Evolutionary conservation across 1,284 basidiomycete species (phyloP), one percentile per base, ranked within the genome.

Genomic region (Pseudomicrostroma phylloplanum): DNA sequence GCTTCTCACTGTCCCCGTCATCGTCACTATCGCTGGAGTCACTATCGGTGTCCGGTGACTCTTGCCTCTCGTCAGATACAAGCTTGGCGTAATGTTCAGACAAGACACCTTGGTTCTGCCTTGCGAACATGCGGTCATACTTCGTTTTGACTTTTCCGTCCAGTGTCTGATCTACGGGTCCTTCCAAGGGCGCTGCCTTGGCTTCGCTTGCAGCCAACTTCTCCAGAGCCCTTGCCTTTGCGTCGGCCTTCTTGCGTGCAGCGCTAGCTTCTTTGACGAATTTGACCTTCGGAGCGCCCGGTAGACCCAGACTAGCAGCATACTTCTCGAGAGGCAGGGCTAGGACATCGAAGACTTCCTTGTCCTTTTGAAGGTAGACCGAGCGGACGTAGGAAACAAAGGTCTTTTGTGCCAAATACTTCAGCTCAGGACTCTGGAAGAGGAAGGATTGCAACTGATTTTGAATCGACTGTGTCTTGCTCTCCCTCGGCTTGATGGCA

Each of bases 101-200:
- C 19, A 97, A 85, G 58, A 97, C 89, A 68, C 87, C 89, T 80
- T 96, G 93, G 79, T 97, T 97, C 80, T 91, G 93, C 63, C 94
- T 87, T 76, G 90, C 89, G 77, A 98, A 98, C 91, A 98, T 96
- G 58, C 92, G 87, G 80, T 98, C 96, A 80, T 97, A 96, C 81
- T 96, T 97, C 4, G 96, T 97, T 64, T 72, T 66, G 60, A 76
- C 74, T 40, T 75, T 70, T 23, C 64, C 76, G 12, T 77, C 79
- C n/a, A 17, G 19, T 17, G 21, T 25, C 19, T 54, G 19, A 15
- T 54, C 51, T 19, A 15, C 56, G 8, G 39, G 11, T 2, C 17
- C 30, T 43, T 61, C 53, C 15, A 12, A n/a, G 12, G 23, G 57
- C 4, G n/a, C 17, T 21, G 55, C 53, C 43, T 41, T 19, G 21